Percentiles rank a stretch among this genome's conserved stretches.
Evolutionary conservation across 2,329 filamentous ascomycete genomes (phyloP).

Genomic region (Aureobasidium vineae): DNA sequence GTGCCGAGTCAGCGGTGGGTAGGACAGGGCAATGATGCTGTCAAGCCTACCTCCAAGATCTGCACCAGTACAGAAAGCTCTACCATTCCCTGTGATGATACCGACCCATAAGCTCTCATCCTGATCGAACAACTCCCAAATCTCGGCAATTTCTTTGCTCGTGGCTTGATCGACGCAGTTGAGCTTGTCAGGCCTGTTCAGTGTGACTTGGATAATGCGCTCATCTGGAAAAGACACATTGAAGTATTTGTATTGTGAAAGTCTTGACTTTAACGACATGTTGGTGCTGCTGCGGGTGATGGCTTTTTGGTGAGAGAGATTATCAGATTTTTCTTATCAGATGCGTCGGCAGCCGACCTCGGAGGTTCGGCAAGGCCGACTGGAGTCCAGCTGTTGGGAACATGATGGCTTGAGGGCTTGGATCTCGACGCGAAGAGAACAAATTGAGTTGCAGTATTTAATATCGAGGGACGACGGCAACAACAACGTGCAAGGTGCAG

Average conservation of each 20-base stretch:
- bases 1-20: neutral
- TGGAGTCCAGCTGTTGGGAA: neutral
- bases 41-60: conserved; percentile 52
- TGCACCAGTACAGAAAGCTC: conserved; percentile 56
- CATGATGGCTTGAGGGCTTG: neutral
- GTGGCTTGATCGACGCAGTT: conserved; percentile 32
- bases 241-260: conserved; percentile 26
- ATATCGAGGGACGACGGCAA: conserved; percentile 2
- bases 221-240: conserved; percentile 48
- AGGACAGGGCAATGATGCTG: neutral
- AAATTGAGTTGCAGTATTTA: neutral
- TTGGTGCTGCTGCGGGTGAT: neutral
- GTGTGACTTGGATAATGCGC: conserved; percentile 53
- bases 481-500: conserved; percentile 13
- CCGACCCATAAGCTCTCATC: conserved; percentile 36
- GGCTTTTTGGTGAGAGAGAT: neutral
- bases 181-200: conserved; percentile 30
- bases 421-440: neutral
- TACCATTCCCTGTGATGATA: conserved; percentile 54
- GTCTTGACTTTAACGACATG: neutral
- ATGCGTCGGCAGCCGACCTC: neutral
- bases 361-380: conserved; percentile 4
- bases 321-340: conserved; percentile 13
- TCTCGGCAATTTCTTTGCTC: conserved; percentile 50
- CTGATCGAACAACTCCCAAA: conserved; percentile 56